Evolutionary conservation across 1,284 basidiomycete species (phyloP).

Genomic region (Thelephora terrestris): DNA sequence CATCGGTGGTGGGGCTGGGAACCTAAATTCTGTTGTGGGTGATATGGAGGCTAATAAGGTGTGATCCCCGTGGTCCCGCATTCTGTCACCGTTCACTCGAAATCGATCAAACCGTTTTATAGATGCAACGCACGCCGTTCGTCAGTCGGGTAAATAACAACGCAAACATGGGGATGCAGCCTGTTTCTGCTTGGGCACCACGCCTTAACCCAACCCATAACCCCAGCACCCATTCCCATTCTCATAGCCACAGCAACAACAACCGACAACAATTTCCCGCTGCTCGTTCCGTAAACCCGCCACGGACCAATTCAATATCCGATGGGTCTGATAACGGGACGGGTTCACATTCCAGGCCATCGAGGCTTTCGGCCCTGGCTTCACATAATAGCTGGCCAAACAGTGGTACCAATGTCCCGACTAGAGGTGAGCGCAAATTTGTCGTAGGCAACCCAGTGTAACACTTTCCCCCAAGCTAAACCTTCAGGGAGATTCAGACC

Average conservation of each 20-base stretch:
- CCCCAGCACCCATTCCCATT: conserved; percentile 16
- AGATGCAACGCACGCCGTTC: conserved; percentile 71
- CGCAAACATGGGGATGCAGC: conserved; percentile 6
- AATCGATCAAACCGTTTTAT: conserved; percentile 1
- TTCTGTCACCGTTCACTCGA: background rate
- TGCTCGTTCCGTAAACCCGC: conserved; percentile 33
- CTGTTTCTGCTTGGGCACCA: conserved; percentile 17
- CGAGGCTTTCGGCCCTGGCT: conserved; percentile 3
- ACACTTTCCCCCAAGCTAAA: background rate
- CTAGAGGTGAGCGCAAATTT: background rate
- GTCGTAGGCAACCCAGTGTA: background rate
- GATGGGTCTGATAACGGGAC: conserved; percentile 58
- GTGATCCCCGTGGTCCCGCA: conserved; percentile 10
- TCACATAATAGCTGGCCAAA: background rate
- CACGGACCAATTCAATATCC: conserved; percentile 31
- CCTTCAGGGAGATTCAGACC: background rate
- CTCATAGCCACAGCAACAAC: background rate
- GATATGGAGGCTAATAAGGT: conserved; percentile 66
- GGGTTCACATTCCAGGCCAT: conserved; percentile 32
- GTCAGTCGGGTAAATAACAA: conserved; percentile 34
- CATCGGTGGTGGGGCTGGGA: conserved; percentile 19
- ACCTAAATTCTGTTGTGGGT: conserved; percentile 47
- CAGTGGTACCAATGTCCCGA: background rate
- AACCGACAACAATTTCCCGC: conserved; percentile 35
- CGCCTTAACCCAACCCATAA: conserved; percentile 17